Base-by-base conservation (phyloP, 164 flowering plant species). In the Stephania cephalantha region DNA sequence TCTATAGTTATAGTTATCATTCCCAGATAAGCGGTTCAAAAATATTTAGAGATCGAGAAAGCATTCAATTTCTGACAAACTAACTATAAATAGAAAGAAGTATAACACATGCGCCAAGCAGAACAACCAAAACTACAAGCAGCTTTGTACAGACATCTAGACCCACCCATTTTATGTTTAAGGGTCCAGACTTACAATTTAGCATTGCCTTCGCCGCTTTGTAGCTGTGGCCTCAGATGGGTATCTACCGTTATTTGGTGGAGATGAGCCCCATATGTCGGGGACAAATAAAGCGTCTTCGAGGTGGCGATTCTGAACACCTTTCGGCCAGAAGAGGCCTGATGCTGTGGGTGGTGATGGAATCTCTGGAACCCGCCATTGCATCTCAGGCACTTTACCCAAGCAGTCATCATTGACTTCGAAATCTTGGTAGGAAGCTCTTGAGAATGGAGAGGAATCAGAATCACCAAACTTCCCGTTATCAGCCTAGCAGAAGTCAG, bases 321-420 rank as follows among this genome's bases (percentile, higher is more conserved):
- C 78, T 75, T 80, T 87, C 8, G 97, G 90, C 95, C 95, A 88
- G 77, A 85, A 71, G 6, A 91, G 85, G 2, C 94, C 97, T 1
- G 97, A 89, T 25, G 89, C 90, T 17, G 97, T 88, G 6, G 95
- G 91, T 5, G 92, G 91, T 5, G 94, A 89, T 58, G 89, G 85
- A 11, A 87, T 55, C 78, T 90, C 87, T 4, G 93, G 95, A 75
- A 86, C 95, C 6, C 79, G 83, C 92, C 92, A 88, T 15, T 83
- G 71, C 13, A 82, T 64, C 46, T 90, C 91, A 18, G 90, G 91
- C 25, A 88, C 91, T 79, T 87, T 85, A 70, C 88, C 88, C 77
- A 84, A 73, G 70, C 90, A 85, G 52, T 87, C 88, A 45, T 88
- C 89, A 18, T 61, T 22, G 9, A 76, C 77, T 25, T 86, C 89